Conservation (phyloP, 768 basidiomycete species). For the Leucosporidium yakuticum region DNA sequence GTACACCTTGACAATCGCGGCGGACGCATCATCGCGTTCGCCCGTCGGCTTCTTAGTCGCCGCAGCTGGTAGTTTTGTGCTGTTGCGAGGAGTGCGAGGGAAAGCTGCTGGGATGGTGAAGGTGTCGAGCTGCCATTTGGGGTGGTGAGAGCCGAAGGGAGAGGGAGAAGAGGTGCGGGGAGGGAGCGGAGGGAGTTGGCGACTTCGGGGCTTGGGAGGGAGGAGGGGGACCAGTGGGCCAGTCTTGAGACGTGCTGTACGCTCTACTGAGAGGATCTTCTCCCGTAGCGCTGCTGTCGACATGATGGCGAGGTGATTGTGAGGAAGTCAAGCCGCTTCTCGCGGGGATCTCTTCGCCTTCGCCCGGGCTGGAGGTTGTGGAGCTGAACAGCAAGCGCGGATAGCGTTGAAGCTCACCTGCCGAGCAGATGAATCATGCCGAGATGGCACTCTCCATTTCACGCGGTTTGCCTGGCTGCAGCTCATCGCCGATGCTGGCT, state of each 20-base stretch:
- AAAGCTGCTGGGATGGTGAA: constrained; percentile 11
- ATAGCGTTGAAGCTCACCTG: not conserved
- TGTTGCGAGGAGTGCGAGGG: not conserved
- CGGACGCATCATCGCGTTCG: not conserved
- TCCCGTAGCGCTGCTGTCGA: not conserved
- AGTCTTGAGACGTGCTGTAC: not conserved
- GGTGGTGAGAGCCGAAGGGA: not conserved
- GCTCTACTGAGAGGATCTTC: not conserved
- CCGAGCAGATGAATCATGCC: too few species aligned
- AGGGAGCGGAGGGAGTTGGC: not conserved
- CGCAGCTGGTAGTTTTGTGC: not conserved
- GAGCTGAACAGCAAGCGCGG: not conserved
- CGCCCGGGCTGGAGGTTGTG: not conserved
- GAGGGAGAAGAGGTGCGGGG: not conserved
- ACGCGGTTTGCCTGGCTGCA: too few species aligned
- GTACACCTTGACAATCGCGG: not conserved
- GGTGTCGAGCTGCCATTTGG: constrained; percentile 5
- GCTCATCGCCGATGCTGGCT: too few species aligned
- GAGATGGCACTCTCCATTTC: too few species aligned
- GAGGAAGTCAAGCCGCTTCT: not conserved
- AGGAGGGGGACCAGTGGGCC: constrained; percentile 4
- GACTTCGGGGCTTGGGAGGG: not conserved
- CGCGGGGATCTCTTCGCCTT: not conserved
- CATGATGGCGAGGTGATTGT: not conserved
- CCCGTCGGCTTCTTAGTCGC: not conserved